phyloP scores from a whole-genome alignment of 1,284 basidiomycete species.

The Papiliotrema fonsecae region DNA sequence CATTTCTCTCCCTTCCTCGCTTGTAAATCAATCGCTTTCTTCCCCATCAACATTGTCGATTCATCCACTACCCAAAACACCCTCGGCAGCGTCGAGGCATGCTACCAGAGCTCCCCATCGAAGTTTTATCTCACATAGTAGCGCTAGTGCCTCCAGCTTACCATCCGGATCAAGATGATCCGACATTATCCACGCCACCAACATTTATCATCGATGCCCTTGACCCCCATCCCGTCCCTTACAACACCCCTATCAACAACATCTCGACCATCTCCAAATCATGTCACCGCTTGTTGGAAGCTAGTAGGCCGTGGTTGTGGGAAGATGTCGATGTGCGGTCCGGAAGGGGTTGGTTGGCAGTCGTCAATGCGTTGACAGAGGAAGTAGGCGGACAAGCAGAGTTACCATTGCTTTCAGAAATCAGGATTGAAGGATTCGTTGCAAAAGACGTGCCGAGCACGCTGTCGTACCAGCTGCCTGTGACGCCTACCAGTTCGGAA shows the following conservation, averaged over 20 bases:
- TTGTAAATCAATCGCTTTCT: neutral
- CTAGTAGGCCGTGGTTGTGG: slow-evolving; percentile 45
- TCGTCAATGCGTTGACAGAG: slow-evolving; percentile 46
- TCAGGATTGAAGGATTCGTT: slow-evolving; percentile 4
- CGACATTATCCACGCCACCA: slow-evolving; percentile 8
- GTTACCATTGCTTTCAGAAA: too few relatives aligned
- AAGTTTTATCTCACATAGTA: slow-evolving; percentile 1
- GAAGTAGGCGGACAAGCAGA: slow-evolving; percentile 31
- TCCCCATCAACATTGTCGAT: neutral
- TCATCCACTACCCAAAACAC: neutral
- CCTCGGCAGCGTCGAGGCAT: neutral
- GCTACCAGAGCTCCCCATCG: slow-evolving; percentile 1
- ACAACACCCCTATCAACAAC: slow-evolving; percentile 16
- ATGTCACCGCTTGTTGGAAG: slow-evolving; percentile 30
- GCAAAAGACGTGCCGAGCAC: neutral
- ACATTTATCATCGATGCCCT: slow-evolving; percentile 22
- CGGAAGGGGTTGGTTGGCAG: slow-evolving; percentile 46
- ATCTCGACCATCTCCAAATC: slow-evolving; percentile 24
- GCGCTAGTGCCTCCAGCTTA: slow-evolving; percentile 7
- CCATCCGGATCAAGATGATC: neutral
- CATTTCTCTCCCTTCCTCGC: neutral
- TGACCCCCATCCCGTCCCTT: slow-evolving; percentile 27
- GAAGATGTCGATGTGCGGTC: slow-evolving; percentile 43
- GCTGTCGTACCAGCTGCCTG: neutral
- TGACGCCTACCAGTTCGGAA: neutral